These are phyloP conservation scores for Pleoardoris graminearum DNA, from an alignment of 2,329 filamentous ascomycete genomes.

Conservation along the genomic window DNA sequence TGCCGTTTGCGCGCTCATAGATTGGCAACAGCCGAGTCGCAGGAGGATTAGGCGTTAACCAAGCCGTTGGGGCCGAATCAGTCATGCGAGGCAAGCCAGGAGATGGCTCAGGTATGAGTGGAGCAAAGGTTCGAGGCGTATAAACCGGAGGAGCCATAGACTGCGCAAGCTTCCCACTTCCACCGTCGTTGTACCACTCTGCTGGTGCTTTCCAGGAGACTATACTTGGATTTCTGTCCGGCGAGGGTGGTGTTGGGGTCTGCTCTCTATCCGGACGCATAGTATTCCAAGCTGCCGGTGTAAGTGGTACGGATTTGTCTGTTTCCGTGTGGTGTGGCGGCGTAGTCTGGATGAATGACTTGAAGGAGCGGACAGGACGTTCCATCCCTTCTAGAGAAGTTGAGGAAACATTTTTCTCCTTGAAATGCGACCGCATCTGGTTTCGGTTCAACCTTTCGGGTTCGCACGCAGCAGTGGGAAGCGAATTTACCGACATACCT, in stretches of 20 bases:
- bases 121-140: slow-evolving; percentile 25
- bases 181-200: slow-evolving; percentile 27
- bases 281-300: slow-evolving; percentile 14
- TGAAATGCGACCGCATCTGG: slow-evolving; percentile 29
- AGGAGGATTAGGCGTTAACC: slow-evolving; percentile 11
- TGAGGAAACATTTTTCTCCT: slow-evolving; percentile 25
- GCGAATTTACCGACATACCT: slow-evolving; percentile 12
- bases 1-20: slow-evolving; percentile 15
- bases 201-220: slow-evolving; percentile 34
- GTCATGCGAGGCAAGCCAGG: slow-evolving; percentile 20
- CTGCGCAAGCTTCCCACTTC: not conserved
- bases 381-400: slow-evolving; percentile 40
- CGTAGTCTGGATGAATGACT: slow-evolving; percentile 31
- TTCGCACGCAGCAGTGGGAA: slow-evolving; percentile 21
- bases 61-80: slow-evolving; percentile 15
- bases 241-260: slow-evolving; percentile 9
- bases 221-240: slow-evolving; percentile 11
- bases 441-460: slow-evolving; percentile 28
- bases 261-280: slow-evolving; percentile 1
- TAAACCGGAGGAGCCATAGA: slow-evolving; percentile 6
- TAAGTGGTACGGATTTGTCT: slow-evolving; percentile 31
- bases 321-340: slow-evolving; percentile 21
- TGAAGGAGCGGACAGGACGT: slow-evolving; percentile 37
- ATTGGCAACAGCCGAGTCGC: slow-evolving; percentile 24
- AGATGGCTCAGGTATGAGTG: slow-evolving; percentile 37